These are phyloP conservation scores for Pythium scleroteichum DNA, from an alignment of 352 stramenopile species.

Conservation along the genomic window DNA sequence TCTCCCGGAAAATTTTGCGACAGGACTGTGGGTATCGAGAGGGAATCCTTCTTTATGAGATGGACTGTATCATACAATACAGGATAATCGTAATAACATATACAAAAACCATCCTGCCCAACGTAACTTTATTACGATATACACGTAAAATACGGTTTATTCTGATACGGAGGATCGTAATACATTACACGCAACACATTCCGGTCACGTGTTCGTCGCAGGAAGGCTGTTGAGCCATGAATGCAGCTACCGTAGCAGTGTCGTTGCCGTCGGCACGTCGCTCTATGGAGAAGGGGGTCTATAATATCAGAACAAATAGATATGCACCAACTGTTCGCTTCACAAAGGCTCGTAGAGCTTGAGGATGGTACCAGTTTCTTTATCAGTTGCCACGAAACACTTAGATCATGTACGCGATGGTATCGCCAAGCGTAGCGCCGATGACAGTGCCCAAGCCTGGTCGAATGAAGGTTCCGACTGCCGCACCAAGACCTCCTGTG, in stretches of 20 bases:
- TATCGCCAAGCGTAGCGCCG: conserved; percentile 74
- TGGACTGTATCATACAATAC: no score
- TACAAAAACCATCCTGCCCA: no score
- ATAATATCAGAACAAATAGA: no score
- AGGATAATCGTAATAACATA: no score
- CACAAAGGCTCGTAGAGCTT: neutral
- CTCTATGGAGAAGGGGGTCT: no score
- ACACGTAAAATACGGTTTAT: neutral
- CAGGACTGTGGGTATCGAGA: neutral
- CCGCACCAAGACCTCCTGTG: conserved; percentile 64
- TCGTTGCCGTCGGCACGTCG: no score
- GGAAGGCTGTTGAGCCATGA: no score
- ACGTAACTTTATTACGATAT: neutral
- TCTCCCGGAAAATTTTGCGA: conserved; percentile 9
- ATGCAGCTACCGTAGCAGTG: no score
- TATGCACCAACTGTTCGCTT: neutral
- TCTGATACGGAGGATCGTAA: conserved; percentile 1
- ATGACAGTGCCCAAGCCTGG: conserved; percentile 79
- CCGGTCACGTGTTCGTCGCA: neutral
- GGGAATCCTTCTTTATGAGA: no score
- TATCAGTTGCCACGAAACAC: no score
- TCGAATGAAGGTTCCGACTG: conserved; percentile 68
- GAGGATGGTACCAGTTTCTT: no score
- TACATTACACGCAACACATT: conserved; percentile 1
- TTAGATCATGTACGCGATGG: conserved; percentile 79